These are phyloP conservation scores for Raddia guianensis DNA, from an alignment of 176 grass and related monocot species.

Conservation along the genomic window DNA sequence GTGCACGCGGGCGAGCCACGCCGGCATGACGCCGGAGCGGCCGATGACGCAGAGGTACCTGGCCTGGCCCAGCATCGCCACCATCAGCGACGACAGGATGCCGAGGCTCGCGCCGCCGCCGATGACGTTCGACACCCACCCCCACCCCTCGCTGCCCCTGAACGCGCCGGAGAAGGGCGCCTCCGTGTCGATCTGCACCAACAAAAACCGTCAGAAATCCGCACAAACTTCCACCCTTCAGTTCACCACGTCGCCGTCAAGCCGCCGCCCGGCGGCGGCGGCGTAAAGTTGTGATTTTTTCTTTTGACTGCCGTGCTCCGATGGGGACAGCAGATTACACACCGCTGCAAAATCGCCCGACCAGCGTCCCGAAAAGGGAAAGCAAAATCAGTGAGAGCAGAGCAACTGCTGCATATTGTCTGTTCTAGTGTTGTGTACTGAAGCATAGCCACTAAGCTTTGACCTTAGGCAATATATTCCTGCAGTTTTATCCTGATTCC, in stretches of 20 bases:
- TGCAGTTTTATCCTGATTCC: background rate
- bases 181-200: conserved; percentile 77
- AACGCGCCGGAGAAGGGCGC: conserved; percentile 88
- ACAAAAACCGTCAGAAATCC: background rate
- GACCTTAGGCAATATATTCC: conserved; percentile 37
- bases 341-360: background rate
- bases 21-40: conserved; percentile 76
- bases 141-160: conserved; percentile 50
- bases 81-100: conserved; percentile 90
- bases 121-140: conserved; percentile 89
- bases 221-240: background rate
- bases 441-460: conserved; percentile 5
- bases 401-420: background rate
- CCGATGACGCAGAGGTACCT: conserved; percentile 96
- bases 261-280: too few species aligned
- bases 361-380: conserved; percentile 21
- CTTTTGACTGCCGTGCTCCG: background rate
- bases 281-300: too few species aligned
- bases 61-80: conserved; percentile 92
- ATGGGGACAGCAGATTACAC: conserved; percentile 31
- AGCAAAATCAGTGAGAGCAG: background rate
- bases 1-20: conserved; percentile 83
- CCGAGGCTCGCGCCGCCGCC: conserved; percentile 79
- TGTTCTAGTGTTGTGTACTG: background rate
- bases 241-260: background rate